Percentiles rank a stretch among this genome's conserved stretches.
phyloP scores from a whole-genome alignment of 371 early-diverging fungal species.

The Syncephalastrum monosporum region DNA sequence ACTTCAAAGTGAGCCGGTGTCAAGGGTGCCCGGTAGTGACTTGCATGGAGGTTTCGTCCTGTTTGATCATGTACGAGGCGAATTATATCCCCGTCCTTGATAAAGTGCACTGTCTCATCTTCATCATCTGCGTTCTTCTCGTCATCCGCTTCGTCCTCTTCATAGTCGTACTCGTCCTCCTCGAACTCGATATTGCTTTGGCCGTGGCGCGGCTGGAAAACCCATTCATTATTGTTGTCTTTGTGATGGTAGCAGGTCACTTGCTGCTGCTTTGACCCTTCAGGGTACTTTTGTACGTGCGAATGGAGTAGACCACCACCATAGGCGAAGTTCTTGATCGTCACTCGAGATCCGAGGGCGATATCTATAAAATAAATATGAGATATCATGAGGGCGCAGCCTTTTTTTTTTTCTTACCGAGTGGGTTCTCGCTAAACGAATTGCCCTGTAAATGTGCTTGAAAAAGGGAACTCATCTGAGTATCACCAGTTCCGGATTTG shows the following conservation, averaged over 20 bases:
- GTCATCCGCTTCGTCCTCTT: conserved; percentile 21
- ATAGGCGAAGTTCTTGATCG: conserved; percentile 84
- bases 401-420: conserved; percentile 54
- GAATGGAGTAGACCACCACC: conserved; percentile 99
- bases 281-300: conserved; percentile 93
- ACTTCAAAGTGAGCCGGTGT: conserved; percentile 87
- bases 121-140: no score
- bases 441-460: conserved; percentile 93
- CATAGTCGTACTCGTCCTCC: conserved; percentile 17
- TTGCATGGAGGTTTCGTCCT: conserved; percentile 81
- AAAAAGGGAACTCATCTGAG: conserved; percentile 98
- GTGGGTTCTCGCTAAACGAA: conserved; percentile 76
- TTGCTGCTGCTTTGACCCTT: conserved; percentile 95
- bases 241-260: conserved; percentile 98
- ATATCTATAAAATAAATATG: conserved; percentile 62
- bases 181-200: conserved; percentile 32
- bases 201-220: conserved; percentile 44
- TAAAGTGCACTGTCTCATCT: conserved; percentile 48
- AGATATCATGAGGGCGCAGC: neutral
- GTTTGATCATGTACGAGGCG: conserved; percentile 82
- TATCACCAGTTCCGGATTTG: conserved; percentile 93
- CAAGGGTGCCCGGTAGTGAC: conserved; percentile 81
- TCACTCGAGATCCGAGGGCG: conserved; percentile 91
- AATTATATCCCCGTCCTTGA: conserved; percentile 82
- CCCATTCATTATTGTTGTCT: conserved; percentile 97